phyloP scores from a whole-genome alignment of 306 rosid species.

The Morella rubra region DNA sequence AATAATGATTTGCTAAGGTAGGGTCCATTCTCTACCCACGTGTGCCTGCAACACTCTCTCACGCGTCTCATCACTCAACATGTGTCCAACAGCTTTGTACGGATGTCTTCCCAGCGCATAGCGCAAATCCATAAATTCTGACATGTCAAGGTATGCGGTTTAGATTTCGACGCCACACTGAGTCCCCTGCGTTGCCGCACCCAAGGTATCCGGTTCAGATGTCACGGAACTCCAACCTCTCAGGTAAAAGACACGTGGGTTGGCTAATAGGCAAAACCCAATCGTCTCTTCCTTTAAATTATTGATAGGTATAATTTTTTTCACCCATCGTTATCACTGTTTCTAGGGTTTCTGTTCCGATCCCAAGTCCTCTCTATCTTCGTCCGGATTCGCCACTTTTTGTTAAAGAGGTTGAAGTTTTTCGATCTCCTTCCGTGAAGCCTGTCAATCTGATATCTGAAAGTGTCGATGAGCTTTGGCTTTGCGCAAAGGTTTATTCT shows the following conservation, averaged over 20 bases:
- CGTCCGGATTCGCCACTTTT: background rate
- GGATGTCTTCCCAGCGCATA: too few relatives aligned
- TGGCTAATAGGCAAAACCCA: background rate
- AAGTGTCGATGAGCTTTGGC: background rate
- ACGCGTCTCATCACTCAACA: too few relatives aligned
- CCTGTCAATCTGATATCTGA: background rate
- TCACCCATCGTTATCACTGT: background rate
- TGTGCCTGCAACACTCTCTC: too few relatives aligned
- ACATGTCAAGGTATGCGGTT: too few relatives aligned
- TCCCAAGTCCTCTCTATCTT: background rate
- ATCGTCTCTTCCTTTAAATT: background rate
- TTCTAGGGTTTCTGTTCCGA: background rate
- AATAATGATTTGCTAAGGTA: too few relatives aligned
- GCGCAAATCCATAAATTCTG: too few relatives aligned
- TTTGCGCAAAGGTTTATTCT: conserved; percentile 4
- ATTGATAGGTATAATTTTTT: background rate
- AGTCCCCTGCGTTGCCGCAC: background rate
- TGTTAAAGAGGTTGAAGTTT: background rate
- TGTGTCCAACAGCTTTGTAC: too few relatives aligned
- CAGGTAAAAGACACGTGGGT: background rate
- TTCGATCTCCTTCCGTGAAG: background rate
- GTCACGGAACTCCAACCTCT: too few relatives aligned
- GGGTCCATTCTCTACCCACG: too few relatives aligned
- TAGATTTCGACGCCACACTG: too few relatives aligned
- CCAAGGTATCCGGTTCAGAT: background rate